These are phyloP conservation scores for Erucastrum elatum DNA, from an alignment of 345 rosid genomes.

Conservation along the genomic window DNA sequence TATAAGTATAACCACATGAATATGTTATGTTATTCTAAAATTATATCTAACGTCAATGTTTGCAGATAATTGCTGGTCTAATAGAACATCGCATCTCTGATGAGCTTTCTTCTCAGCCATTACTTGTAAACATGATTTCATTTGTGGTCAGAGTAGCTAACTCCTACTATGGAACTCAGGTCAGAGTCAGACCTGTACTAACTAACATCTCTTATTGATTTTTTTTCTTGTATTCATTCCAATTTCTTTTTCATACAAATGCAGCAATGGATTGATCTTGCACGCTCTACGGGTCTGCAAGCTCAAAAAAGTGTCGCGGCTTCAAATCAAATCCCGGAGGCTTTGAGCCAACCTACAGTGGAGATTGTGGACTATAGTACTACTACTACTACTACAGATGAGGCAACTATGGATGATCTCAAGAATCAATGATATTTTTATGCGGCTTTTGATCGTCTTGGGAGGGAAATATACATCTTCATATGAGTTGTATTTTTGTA, in stretches of 20 bases:
- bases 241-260: slow-evolving; percentile 12
- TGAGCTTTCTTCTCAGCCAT: slow-evolving; percentile 66
- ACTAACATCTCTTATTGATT: not conserved
- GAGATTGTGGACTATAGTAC: slow-evolving; percentile 42
- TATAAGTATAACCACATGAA: not conserved
- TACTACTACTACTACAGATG: slow-evolving; percentile 49
- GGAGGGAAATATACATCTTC: slow-evolving; percentile 20
- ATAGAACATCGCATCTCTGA: slow-evolving; percentile 88
- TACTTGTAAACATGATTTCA: slow-evolving; percentile 82
- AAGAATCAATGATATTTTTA: slow-evolving; percentile 52
- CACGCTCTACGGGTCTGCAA: slow-evolving; percentile 80
- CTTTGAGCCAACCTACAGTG: slow-evolving; percentile 42
- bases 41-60: not conserved
- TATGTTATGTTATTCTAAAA: slow-evolving; percentile 14
- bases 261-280: slow-evolving; percentile 99
- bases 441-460: slow-evolving; percentile 18
- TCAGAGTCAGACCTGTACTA: slow-evolving; percentile 34
- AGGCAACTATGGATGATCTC: slow-evolving; percentile 58
- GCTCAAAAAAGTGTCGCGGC: slow-evolving; percentile 49
- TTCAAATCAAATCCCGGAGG: slow-evolving; percentile 46
- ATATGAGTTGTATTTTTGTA: slow-evolving; percentile 25
- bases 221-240: not conserved
- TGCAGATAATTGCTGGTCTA: slow-evolving; percentile 90
- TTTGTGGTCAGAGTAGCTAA: slow-evolving; percentile 78
- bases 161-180: slow-evolving; percentile 98